These are phyloP conservation scores for Bocquillonia castaneifolia DNA, from an alignment of 441 rosid genomes.

Conservation along the genomic window DNA sequence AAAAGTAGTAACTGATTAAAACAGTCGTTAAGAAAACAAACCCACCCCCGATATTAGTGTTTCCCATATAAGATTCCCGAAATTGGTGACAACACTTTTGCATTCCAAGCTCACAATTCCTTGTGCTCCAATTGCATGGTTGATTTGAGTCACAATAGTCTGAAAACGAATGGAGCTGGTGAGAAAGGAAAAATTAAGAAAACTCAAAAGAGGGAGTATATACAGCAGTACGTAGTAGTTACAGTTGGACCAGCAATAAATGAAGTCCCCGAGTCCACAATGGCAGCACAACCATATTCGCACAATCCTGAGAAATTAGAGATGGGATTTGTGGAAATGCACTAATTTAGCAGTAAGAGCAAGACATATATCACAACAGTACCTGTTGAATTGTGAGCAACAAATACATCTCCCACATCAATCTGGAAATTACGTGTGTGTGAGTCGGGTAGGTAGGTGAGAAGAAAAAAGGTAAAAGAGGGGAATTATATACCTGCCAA, in stretches of 20 bases:
- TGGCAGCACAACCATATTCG: conserved; percentile 39
- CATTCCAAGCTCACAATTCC: conserved; percentile 55
- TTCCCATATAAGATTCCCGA: conserved; percentile 49
- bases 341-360: too few relatives aligned
- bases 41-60: conserved; percentile 45
- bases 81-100: conserved; percentile 34
- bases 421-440: conserved; percentile 30
- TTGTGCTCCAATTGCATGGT: conserved; percentile 57
- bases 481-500: conserved; percentile 45
- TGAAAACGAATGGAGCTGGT: conserved; percentile 27
- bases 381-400: conserved; percentile 48
- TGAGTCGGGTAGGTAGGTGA: not conserved
- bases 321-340: too few relatives aligned
- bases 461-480: not conserved
- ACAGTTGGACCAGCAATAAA: conserved; percentile 66
- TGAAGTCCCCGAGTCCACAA: conserved; percentile 58
- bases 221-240: conserved; percentile 19
- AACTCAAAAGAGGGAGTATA: too few relatives aligned
- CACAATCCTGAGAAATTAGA: conserved; percentile 47
- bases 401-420: conserved; percentile 36
- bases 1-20: too few relatives aligned
- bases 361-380: too few relatives aligned
- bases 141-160: conserved; percentile 51
- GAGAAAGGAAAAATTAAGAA: not conserved
- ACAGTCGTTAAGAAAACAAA: conserved; percentile 1